Evolutionary conservation across 371 early-diverging fungal genomes (phyloP), one percentile per base, ranked within the genome.

Genomic region (Mucor plumbeus): DNA sequence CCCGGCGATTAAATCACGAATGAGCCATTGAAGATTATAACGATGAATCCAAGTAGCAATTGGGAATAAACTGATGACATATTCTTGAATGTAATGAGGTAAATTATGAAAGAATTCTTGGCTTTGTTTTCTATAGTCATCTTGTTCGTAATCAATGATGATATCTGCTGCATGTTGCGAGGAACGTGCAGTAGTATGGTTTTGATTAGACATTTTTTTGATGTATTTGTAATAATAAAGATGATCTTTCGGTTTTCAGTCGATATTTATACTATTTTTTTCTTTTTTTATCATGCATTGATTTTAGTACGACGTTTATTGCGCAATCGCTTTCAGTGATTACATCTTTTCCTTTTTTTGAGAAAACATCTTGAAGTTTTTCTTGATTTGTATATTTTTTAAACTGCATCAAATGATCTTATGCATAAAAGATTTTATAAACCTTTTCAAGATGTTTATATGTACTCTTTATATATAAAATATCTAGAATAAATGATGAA

Each of bases 1-100:
- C 44, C 96, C 97, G 5, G 97, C 95, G 61, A 97, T 85, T 7
- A 91, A 38, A 73, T 97, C 97, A 40, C 92, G 90, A n/a, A 89
- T 14, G 11, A 95, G 80, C 97, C 97, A 96, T 35, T 79, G 59
- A 35, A 68, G 41, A 76, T 94, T 92, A 76, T 95, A 95, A 35
- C 87, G 77, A 64, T 82, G 83, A 5, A 93, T 81, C 95, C 95
- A 95, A 1, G 73, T 41, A 26, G 78, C 59, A 39, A 94, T 84
- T 7, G 95, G 95, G 59, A 94, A 83, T 5, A 88, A 67, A 26
- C 74, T 55, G 17, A 73, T 59, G 19, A 78, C 7, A 40, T 83
- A 83, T 6, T 74, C 63, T 47, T 73, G 64, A 7, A 66, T 69
- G 35, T 73, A 72, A 4, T 60, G 53, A 10, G 83, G 83, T 7